Base-by-base conservation (phyloP, 192 early-diverging fungal species). In the Cladochytrium replicatum region DNA sequence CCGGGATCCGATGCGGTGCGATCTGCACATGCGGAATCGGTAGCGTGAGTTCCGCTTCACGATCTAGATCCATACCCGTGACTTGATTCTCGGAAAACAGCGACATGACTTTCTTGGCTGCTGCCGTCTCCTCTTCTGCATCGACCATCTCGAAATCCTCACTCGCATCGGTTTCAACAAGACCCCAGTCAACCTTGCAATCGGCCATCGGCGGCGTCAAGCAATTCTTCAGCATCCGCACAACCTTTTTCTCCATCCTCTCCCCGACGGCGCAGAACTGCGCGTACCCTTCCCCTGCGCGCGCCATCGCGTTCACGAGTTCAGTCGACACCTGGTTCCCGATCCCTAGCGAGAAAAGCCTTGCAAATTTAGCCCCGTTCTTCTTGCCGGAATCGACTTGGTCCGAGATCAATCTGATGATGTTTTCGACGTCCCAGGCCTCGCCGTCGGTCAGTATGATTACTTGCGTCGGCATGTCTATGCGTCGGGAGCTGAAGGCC, bases 151-250 rank as follows among this genome's bases (percentile, higher is more conserved):
- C 43, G 11, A 54, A 46, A 42, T 58, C 28, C 1, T 70, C 54
- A 38, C 27, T 25, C 28, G 47, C 57, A 21, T 13, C 34, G 2
- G 50, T 43, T 6, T 43, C 37, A 13, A 44, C 32, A 22, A 17
- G 38, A 2, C 39, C 42, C 63, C 49, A 68, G 34, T 53, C 42
- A 15, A 77, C 46, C 44, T 68, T 66, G 44, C 61, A 76, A 48
- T 77, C 60, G 2, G 32, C 40, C 15, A 78, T 45, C 0, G 60
- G 59, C 40, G 66, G 58, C 31, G 59, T 45, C 21, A 77, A 29
- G 0, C 66, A 55, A 43, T 58, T 61, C 31, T 78, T 77, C 25
- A 77, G 45, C 71, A 78, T 72, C 30, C 58, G 58, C 19, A 78
- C 50, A 21, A 78, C 48, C 41, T 77, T 77, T 21, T 43, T 55